phyloP scores from a whole-genome alignment of 139 green algal genomes.

The Dunaliella primolecta region DNA sequence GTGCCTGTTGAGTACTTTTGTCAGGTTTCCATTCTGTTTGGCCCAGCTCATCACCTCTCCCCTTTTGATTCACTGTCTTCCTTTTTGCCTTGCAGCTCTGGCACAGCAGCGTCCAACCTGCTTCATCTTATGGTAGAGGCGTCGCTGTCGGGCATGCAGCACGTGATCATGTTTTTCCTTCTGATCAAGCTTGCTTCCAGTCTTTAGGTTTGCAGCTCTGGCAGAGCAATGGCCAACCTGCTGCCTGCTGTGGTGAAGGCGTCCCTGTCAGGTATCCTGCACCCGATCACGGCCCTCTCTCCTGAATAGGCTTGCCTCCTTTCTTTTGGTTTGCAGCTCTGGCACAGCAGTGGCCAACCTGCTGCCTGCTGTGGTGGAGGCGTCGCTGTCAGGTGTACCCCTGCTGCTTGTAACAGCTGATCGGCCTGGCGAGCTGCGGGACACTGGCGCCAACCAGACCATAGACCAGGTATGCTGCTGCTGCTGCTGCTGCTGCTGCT shows the following conservation, averaged over 20 bases:
- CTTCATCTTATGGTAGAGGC: too few species aligned
- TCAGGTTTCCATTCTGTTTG: too few species aligned
- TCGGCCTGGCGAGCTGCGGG: slow-evolving; percentile 83
- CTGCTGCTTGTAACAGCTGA: slow-evolving; percentile 94
- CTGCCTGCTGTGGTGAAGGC: slow-evolving; percentile 81
- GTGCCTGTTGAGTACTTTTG: too few species aligned
- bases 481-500: too few species aligned
- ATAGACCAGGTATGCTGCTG: slow-evolving; percentile 83
- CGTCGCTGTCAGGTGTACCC: slow-evolving; percentile 69
- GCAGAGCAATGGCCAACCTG: slow-evolving; percentile 97
- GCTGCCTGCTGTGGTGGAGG: slow-evolving; percentile 92
- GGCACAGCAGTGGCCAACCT: slow-evolving; percentile 98
- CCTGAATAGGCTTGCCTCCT: too few species aligned
- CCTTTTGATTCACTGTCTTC: too few species aligned
- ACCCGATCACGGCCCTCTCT: not conserved
- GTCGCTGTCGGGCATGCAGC: too few species aligned
- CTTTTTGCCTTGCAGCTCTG: too few species aligned
- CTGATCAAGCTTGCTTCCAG: too few species aligned
- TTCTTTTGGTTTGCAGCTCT: slow-evolving; percentile 52
- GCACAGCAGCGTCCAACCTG: too few species aligned
- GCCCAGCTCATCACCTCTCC: too few species aligned
- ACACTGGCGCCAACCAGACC: slow-evolving; percentile 93
- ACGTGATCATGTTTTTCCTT: too few species aligned
- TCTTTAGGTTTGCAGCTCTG: slow-evolving; percentile 67
- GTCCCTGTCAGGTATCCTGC: not conserved